phyloP scores from a whole-genome alignment of 768 basidiomycete species.

The Rickenella mellea region DNA sequence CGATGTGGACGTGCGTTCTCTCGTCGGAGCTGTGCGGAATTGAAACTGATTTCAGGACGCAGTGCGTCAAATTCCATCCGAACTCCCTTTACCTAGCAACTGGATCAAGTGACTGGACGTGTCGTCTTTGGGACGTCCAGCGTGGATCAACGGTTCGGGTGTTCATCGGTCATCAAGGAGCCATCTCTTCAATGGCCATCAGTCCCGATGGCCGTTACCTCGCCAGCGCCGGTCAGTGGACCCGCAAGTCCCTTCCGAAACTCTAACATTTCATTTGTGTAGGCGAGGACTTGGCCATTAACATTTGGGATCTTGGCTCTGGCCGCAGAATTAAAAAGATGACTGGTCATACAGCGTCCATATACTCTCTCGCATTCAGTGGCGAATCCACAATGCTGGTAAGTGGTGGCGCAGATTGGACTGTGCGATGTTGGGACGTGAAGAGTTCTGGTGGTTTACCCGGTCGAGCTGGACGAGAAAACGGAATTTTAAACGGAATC shows the following conservation, averaged over 20 bases:
- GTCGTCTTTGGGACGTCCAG: conserved; percentile 97
- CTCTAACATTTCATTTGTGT: conserved; percentile 1
- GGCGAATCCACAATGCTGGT: conserved; percentile 86
- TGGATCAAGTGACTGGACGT: conserved; percentile 93
- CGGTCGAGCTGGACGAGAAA: conserved; percentile 48
- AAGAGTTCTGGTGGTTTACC: conserved; percentile 63
- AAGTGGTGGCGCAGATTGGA: conserved; percentile 90
- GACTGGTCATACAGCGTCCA: conserved; percentile 83
- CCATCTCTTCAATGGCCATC: conserved; percentile 76
- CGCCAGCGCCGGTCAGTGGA: conserved; percentile 68
- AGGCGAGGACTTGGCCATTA: conserved; percentile 90
- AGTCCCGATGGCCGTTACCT: conserved; percentile 92
- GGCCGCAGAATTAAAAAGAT: conserved; percentile 93
- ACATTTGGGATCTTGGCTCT: conserved; percentile 95
- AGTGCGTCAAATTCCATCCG: conserved; percentile 96
- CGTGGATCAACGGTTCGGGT: conserved; percentile 88
- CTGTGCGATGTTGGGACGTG: conserved; percentile 97
- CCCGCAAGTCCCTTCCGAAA: background rate
- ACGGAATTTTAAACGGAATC: conserved; percentile 25
- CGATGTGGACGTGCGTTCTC: conserved; percentile 82
- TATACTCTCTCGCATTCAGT: conserved; percentile 87
- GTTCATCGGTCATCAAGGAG: conserved; percentile 90
- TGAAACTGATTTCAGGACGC: conserved; percentile 4
- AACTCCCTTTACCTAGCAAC: conserved; percentile 97
- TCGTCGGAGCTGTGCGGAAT: background rate